Percentiles rank a stretch among this genome's conserved stretches.
phyloP scores from a whole-genome alignment of 1,284 basidiomycete genomes.

The Neolentinus lepideus region DNA sequence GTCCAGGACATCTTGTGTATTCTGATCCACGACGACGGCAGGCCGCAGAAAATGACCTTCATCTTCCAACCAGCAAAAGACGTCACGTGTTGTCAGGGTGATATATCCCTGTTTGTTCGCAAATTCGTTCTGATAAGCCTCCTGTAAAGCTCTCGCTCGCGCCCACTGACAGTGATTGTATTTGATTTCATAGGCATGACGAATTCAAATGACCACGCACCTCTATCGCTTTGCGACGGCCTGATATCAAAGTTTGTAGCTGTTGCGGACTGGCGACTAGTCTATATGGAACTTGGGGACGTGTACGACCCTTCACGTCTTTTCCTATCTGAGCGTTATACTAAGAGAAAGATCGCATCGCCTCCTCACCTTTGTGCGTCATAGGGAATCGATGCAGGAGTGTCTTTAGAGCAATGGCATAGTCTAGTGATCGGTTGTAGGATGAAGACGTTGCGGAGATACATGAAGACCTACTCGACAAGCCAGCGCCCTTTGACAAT shows the following conservation, averaged over 20 bases:
- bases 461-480: neutral
- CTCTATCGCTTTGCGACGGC: constrained; percentile 66
- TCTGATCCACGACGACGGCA: constrained; percentile 8
- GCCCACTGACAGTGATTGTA: constrained; percentile 41
- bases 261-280: constrained; percentile 39
- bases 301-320: constrained; percentile 34
- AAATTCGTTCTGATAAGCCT: constrained; percentile 35
- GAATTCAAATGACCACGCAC: constrained; percentile 26
- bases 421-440: constrained; percentile 21
- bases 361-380: constrained; percentile 47
- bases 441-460: neutral
- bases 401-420: constrained; percentile 31
- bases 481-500: no score
- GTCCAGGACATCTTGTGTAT: constrained; percentile 1
- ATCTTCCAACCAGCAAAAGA: constrained; percentile 53
- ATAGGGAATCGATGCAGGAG: constrained; percentile 51
- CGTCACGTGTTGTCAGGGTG: constrained; percentile 42
- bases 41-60: constrained; percentile 40
- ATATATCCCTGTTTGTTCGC: constrained; percentile 17
- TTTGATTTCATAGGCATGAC: constrained; percentile 7
- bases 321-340: constrained; percentile 5
- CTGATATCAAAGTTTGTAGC: constrained; percentile 39
- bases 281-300: constrained; percentile 40
- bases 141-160: constrained; percentile 45
- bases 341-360: constrained; percentile 1